Evolutionary conservation across 1,284 basidiomycete genomes (phyloP), one percentile per base, ranked within the genome.

Genomic region (Testicularia cyperi): DNA sequence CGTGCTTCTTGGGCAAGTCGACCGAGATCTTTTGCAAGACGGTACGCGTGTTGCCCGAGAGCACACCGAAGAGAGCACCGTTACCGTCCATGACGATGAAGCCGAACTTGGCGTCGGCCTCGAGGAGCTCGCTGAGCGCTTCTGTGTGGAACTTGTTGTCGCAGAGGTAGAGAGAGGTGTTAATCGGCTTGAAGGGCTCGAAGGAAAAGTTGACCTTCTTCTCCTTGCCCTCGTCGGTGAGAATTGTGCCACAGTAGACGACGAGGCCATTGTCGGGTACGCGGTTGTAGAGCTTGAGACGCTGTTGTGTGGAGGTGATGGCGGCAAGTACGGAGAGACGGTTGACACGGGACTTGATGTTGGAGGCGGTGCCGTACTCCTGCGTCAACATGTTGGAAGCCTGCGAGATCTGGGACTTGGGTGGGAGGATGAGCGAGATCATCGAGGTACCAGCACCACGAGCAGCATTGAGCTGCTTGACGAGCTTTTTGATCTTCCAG

Each of bases 141-240:
- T 97, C 95, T 4, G 95, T 97, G 81, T 97, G 94, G 82, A 99
- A 99, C 78, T 97, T 95, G 82, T 95, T 96, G 83, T 98, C 95
- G 77, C 95, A 99, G 40, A 97, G 87, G 80, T 99, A 99, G 36
- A 99, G 85, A 9, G 74, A 76, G 18, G 94, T 98, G 80, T 97
- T 98, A 82, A 98, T 96, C 28, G 95, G 92, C 78, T 96, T 79
- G 70, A 79, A 80, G 6, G 94, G 94, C 77, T 96, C 92, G 65
- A 99, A 94, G 78, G 95, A 92, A 72, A 98, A 79, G 74, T 80
- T 80, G 68, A 80, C 79, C 79, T 97, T 97, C 83, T 96, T 97
- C 80, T 98, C 94, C 79, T 98, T 98, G 40, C 76, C 73, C 79
- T 97, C 94, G 70, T 97, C 94, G 44, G 94, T 99, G 45, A 99